Evolutionary conservation across 2,329 filamentous ascomycete species (phyloP), one percentile per base, ranked within the genome.

Genomic region (Chrysosphaeria jannelii): DNA sequence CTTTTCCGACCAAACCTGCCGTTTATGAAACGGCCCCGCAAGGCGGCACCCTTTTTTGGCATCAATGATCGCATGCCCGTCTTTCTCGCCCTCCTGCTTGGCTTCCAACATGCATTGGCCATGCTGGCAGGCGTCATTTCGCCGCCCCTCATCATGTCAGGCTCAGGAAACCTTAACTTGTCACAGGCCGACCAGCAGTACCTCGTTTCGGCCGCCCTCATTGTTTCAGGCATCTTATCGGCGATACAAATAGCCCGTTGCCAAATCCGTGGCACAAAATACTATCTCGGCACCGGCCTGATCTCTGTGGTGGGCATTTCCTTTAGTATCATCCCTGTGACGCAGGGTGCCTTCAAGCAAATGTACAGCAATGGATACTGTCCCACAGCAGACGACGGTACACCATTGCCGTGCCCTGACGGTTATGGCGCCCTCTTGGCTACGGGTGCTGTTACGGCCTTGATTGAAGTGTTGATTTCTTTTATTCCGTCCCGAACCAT

Each of bases 1-100:
- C 63, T 91, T 19, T 89, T 91, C 51, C 62, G 50, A 12, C 72
- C 62, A 2, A 78, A 72, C 33, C 44, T 90, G 12, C 79, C 79
- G 0, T 90, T 90, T 42, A 64, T 85, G 52, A 64, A 57, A 37
- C 61, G 57, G 39, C 35, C 46, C 5, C 40, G 41, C 16, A 43
- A 46, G 31, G 48, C 53, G n/a, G 61, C 68, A 15, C 74, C 74
- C 1, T 85, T 88, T 42, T 85, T 81, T 36, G 74, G 72, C n/a
- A 59, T 81, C 19, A 57, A 81, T 34, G 70, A 79, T 41, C 48
- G 47, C 26, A 72, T 85, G 55, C 74, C 74, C 4, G 57, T 81
- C 6, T 37, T 79, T 6, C 47, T 85, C 10, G 69, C 66, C 7
- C 39, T 79, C 3, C 47, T 85, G 2, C 55, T 85, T 3, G 74